Percentiles rank a stretch among this genome's conserved stretches.
Conservation (phyloP, 495 filamentous ascomycete species). For the Daldinia childiae region DNA sequence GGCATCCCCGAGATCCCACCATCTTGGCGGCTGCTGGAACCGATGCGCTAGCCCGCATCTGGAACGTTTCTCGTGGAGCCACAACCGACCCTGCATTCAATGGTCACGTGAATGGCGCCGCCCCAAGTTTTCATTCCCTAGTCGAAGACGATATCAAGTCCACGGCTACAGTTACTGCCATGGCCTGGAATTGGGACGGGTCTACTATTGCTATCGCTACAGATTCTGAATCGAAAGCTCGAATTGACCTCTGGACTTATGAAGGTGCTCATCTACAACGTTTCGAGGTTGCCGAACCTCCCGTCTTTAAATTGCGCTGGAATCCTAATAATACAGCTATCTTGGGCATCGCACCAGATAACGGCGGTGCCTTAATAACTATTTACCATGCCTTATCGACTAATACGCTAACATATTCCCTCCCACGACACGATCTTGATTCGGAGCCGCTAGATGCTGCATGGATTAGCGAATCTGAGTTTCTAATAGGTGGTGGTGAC, state of each 20-base stretch:
- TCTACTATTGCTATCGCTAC: slow-evolving; percentile 74
- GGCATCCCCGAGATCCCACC: slow-evolving; percentile 79
- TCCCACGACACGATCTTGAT: slow-evolving; percentile 57
- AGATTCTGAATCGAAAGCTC: slow-evolving; percentile 67
- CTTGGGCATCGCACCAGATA: slow-evolving; percentile 65
- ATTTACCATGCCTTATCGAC: slow-evolving; percentile 55
- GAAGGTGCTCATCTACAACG: slow-evolving; percentile 62
- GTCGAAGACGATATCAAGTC: slow-evolving; percentile 57
- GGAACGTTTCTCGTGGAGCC: slow-evolving; percentile 70
- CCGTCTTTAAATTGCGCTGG: slow-evolving; percentile 69
- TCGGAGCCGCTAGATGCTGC: slow-evolving; percentile 63
- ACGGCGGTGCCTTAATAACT: slow-evolving; percentile 58
- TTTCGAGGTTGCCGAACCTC: slow-evolving; percentile 58
- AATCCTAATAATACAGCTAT: slow-evolving; percentile 63
- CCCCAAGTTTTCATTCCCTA: slow-evolving; percentile 50
- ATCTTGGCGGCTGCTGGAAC: slow-evolving; percentile 77
- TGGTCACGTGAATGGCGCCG: slow-evolving; percentile 57
- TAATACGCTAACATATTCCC: slow-evolving; percentile 53
- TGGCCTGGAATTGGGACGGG: slow-evolving; percentile 78
- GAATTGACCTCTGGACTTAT: slow-evolving; percentile 73
- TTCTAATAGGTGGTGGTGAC: slow-evolving; percentile 67
- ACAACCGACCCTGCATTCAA: slow-evolving; percentile 54
- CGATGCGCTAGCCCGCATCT: slow-evolving; percentile 81
- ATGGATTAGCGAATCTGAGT: slow-evolving; percentile 67
- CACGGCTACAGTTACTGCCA: slow-evolving; percentile 63